A percentile compares a stretch with the other conserved stretches of the same genome.
phyloP scores from a whole-genome alignment of 805 yeast genomes.

The Clavispora phyllophila region DNA sequence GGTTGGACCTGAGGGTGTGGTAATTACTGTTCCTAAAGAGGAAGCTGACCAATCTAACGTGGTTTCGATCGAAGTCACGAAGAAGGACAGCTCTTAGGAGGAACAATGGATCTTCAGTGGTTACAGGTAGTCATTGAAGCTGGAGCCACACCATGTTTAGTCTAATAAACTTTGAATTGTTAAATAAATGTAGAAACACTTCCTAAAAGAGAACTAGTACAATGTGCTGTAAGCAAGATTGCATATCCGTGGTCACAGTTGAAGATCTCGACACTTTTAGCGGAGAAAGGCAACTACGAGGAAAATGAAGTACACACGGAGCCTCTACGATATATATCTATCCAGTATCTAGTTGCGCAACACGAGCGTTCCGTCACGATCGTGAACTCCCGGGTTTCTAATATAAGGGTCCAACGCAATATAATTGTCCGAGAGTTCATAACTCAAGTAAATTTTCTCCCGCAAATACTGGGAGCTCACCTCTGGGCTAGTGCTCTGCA shows the following conservation, averaged over 20 bases:
- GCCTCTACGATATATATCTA: too few species aligned
- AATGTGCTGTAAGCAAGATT: not conserved
- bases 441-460: slow-evolving; percentile 51
- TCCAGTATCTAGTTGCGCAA: slow-evolving; percentile 13
- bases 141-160: too few species aligned
- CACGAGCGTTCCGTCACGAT: slow-evolving; percentile 58
- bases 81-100: too few species aligned
- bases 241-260: not conserved
- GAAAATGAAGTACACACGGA: too few species aligned
- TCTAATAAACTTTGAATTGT: too few species aligned
- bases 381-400: slow-evolving; percentile 74
- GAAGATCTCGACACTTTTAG: not conserved
- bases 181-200: too few species aligned
- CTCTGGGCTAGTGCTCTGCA: slow-evolving; percentile 52
- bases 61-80: not conserved
- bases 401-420: slow-evolving; percentile 71
- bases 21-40: slow-evolving; percentile 8
- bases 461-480: slow-evolving; percentile 45
- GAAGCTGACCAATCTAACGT: not conserved
- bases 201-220: not conserved
- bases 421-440: slow-evolving; percentile 57
- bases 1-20: slow-evolving; percentile 15
- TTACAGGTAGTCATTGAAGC: too few species aligned
- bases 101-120: too few species aligned
- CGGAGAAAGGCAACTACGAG: too few species aligned